phyloP scores from a whole-genome alignment of 108 stramenopile genomes.

The Conticribra guillardii region DNA sequence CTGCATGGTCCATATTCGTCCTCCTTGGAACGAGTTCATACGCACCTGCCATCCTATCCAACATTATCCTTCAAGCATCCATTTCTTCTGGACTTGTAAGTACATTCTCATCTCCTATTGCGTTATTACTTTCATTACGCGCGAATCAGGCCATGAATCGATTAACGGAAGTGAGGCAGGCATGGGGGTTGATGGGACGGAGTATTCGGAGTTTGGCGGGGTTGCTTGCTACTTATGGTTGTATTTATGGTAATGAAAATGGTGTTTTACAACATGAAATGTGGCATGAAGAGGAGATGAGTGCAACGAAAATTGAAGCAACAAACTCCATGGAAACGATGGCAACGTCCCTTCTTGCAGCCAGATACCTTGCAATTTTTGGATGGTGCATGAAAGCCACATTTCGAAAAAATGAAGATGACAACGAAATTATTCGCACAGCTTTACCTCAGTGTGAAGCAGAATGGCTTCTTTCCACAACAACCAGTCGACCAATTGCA shows the following conservation, averaged over 20 bases:
- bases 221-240: slow-evolving; percentile 22
- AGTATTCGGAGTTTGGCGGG: slow-evolving; percentile 26
- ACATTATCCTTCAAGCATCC: slow-evolving; percentile 1
- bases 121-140: slow-evolving; percentile 41
- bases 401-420: slow-evolving; percentile 26
- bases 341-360: slow-evolving; percentile 14
- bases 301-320: slow-evolving; percentile 5
- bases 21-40: slow-evolving; percentile 7
- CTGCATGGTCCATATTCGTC: slow-evolving; percentile 31
- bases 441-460: slow-evolving; percentile 2
- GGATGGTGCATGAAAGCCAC: slow-evolving; percentile 46
- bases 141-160: slow-evolving; percentile 37
- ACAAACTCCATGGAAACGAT: neutral
- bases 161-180: slow-evolving; percentile 31
- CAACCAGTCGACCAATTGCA: neutral
- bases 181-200: slow-evolving; percentile 33
- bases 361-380: slow-evolving; percentile 36
- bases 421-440: neutral
- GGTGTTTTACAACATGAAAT: too few relatives aligned
- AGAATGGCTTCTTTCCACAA: slow-evolving; percentile 5
- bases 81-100: slow-evolving; percentile 17
- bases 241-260: too few relatives aligned
- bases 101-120: slow-evolving; percentile 40
- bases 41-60: neutral
- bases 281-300: too few relatives aligned